These are phyloP conservation scores for Fusarium torulosum DNA, from an alignment of 2,329 filamentous ascomycete species.

Conservation along the genomic window DNA sequence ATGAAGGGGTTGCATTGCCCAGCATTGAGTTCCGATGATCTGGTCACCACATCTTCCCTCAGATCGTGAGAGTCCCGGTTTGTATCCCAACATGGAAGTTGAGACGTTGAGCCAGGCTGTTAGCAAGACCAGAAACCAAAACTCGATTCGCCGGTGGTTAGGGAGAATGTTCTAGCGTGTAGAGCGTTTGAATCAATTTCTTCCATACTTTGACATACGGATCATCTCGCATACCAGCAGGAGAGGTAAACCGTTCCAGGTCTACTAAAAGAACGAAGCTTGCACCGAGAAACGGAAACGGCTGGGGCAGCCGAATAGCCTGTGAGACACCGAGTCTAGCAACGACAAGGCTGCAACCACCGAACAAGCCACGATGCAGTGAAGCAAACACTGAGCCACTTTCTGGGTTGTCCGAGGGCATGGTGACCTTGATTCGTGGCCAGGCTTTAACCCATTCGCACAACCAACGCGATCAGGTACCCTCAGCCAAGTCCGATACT, in stretches of 20 bases:
- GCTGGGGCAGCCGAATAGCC: slow-evolving; percentile 21
- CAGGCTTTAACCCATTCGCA: not conserved
- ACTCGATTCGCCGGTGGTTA: not conserved
- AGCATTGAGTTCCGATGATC: not conserved
- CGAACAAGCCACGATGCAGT: slow-evolving; percentile 6
- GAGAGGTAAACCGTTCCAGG: not conserved
- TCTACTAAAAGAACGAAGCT: not conserved
- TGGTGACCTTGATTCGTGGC: not conserved
- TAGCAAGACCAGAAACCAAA: not conserved
- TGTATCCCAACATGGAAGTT: not conserved
- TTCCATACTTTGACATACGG: not conserved
- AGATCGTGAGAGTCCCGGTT: not conserved
- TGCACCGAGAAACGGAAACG: not conserved
- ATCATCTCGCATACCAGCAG: slow-evolving; percentile 1
- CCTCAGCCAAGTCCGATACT: not conserved
- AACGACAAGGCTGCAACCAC: not conserved
- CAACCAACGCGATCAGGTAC: not conserved
- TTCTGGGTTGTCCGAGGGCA: not conserved
- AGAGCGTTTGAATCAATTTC: not conserved
- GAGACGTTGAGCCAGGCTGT: not conserved
- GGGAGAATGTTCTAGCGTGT: not conserved
- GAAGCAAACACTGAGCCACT: not conserved
- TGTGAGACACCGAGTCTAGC: not conserved
- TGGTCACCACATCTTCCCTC: not conserved
- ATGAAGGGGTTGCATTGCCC: not conserved